These are phyloP conservation scores for Puccinia triticina DNA, from an alignment of 1,284 basidiomycete species.

Conservation along the genomic window DNA sequence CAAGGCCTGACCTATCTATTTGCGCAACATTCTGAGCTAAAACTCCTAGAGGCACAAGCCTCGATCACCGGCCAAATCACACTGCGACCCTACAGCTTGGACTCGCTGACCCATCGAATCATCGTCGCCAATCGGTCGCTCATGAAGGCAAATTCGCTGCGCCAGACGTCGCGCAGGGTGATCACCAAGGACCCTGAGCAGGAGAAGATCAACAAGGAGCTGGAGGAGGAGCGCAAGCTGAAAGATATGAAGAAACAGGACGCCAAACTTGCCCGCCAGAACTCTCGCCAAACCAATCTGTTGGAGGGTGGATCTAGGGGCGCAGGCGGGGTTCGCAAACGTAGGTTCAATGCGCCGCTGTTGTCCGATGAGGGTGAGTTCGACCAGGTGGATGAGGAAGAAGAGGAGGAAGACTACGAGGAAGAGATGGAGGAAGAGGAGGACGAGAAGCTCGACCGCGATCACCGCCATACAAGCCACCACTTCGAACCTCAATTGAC, in stretches of 20 bases:
- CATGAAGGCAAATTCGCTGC: conserved; percentile 71
- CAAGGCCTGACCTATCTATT: conserved; percentile 71
- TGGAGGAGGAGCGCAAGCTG: conserved; percentile 57
- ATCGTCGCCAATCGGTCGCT: conserved; percentile 72
- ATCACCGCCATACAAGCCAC: conserved; percentile 41
- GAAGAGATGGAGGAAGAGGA: conserved; percentile 55
- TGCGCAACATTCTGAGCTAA: conserved; percentile 81
- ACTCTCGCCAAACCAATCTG: conserved; percentile 6
- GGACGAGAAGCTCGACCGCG: conserved; percentile 50
- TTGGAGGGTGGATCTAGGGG: neutral
- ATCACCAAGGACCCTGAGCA: conserved; percentile 64
- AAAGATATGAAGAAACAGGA: conserved; percentile 51
- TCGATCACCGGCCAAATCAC: conserved; percentile 79
- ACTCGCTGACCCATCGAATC: conserved; percentile 83
- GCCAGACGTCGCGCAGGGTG: conserved; percentile 70
- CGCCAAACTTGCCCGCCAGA: neutral
- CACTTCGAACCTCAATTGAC: conserved; percentile 10
- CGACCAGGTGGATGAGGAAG: conserved; percentile 49
- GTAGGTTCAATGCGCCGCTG: conserved; percentile 30
- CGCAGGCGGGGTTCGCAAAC: conserved; percentile 5
- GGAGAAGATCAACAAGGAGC: conserved; percentile 53
- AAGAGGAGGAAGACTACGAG: conserved; percentile 53
- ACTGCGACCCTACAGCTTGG: conserved; percentile 82
- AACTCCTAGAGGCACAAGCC: conserved; percentile 80
- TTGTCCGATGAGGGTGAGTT: conserved; percentile 53